Conservation (phyloP, 2,329 filamentous ascomycete species). For the Alternaria postmessia region DNA sequence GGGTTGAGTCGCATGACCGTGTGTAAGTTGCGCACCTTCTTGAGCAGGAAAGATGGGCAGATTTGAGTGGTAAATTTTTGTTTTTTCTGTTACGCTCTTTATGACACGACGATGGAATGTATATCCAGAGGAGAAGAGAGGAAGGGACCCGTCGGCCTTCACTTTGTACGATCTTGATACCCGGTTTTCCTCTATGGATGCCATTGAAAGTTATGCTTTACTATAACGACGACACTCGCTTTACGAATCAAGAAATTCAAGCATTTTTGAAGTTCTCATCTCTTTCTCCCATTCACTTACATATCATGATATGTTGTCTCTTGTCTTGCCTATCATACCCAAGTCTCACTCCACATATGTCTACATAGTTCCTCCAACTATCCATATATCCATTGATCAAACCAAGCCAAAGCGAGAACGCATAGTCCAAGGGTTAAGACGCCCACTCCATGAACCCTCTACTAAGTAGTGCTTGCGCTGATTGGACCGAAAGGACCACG, state of each 20-base stretch:
- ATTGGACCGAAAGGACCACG: no score
- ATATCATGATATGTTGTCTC: no score
- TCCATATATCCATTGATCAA: neutral
- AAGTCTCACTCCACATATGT: neutral
- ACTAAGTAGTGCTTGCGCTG: no score
- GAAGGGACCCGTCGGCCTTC: conserved; percentile 12
- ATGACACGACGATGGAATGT: conserved; percentile 1
- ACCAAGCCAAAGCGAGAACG: neutral
- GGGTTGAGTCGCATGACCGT: conserved; percentile 57
- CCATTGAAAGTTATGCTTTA: conserved; percentile 3
- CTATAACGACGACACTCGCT: conserved; percentile 4
- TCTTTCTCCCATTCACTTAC: neutral
- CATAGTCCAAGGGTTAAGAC: neutral
- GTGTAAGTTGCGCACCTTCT: conserved; percentile 47
- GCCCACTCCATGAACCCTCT: neutral
- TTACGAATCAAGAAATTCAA: neutral
- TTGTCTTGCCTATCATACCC: neutral
- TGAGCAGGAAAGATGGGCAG: neutral
- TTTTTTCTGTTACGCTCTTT: conserved; percentile 1
- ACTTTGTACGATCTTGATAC: conserved; percentile 31
- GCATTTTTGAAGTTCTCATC: neutral
- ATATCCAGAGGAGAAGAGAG: neutral
- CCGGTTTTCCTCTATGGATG: conserved; percentile 17
- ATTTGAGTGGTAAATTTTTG: neutral
- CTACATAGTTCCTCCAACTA: neutral